phyloP scores from a whole-genome alignment of 495 filamentous ascomycete genomes.

The Terfezia boudieri region DNA sequence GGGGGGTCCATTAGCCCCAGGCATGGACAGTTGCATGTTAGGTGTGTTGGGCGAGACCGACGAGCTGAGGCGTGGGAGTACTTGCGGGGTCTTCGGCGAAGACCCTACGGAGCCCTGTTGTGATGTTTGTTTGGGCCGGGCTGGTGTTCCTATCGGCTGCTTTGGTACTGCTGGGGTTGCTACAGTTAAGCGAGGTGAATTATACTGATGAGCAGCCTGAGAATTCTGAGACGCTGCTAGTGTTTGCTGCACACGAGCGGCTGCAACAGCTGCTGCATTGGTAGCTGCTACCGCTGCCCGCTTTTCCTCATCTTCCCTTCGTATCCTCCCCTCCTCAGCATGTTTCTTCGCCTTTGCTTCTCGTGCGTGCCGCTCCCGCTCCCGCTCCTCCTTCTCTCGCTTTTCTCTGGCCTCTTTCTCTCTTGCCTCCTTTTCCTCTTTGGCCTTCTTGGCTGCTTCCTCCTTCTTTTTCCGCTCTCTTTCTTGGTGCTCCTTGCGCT shows the following conservation, averaged over 20 bases:
- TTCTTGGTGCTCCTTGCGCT: conserved; percentile 62
- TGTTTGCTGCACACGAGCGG: conserved; percentile 25
- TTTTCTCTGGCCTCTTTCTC: conserved; percentile 55
- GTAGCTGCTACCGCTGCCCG: conserved; percentile 28
- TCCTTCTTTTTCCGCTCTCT: conserved; percentile 52
- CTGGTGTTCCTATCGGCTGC: conserved; percentile 28
- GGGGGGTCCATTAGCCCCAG: conserved; percentile 29
- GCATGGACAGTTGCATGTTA: conserved; percentile 33
- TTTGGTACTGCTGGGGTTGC: conserved; percentile 70
- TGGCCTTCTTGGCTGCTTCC: conserved; percentile 35
- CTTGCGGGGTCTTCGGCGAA: conserved; percentile 40
- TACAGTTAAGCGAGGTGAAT: conserved; percentile 57
- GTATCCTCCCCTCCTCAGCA: conserved; percentile 44
- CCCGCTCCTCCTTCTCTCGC: conserved; percentile 53
- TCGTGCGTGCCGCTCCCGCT: conserved; percentile 46
- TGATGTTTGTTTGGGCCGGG: conserved; percentile 50
- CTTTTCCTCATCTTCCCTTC: conserved; percentile 35
- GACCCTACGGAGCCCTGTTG: conserved; percentile 57
- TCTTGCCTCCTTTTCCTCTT: conserved; percentile 46
- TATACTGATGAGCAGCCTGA: conserved; percentile 22
- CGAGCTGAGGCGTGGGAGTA: conserved; percentile 33
- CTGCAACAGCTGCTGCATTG: conserved; percentile 20
- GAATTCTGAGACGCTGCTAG: no score
- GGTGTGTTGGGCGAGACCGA: conserved; percentile 41
- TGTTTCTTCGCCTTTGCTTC: conserved; percentile 34